A percentile compares a stretch with the other conserved stretches of the same genome.
Conservation (phyloP, 805 yeast genomes). For the Candida nanaspora region DNA sequence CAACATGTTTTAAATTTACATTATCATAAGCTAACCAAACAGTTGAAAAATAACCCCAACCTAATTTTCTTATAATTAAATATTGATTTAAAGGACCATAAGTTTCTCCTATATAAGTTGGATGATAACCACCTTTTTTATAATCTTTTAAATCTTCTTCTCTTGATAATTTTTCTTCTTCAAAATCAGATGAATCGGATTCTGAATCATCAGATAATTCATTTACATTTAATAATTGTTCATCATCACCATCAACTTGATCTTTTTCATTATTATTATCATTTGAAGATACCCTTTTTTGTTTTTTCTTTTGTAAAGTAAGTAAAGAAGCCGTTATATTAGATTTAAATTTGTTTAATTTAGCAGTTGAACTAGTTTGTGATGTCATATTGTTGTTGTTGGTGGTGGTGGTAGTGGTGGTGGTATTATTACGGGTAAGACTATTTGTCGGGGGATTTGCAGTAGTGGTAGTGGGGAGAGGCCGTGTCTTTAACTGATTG, state of each 20-base stretch:
- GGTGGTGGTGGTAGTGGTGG: neutral
- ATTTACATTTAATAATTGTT: neutral
- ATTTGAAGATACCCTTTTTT: neutral
- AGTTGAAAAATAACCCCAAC: constrained; percentile 69
- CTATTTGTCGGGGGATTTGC: too few species aligned
- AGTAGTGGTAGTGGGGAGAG: too few species aligned
- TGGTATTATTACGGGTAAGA: neutral
- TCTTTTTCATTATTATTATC: neutral
- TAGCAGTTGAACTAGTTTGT: too few species aligned
- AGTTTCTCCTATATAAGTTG: constrained; percentile 48
- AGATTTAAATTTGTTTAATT: neutral
- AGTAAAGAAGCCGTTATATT: neutral
- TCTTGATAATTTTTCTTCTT: constrained; percentile 20
- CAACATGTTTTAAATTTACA: constrained; percentile 38
- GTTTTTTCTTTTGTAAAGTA: neutral
- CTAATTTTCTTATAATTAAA: constrained; percentile 46
- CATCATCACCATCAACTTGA: neutral
- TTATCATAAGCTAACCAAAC: constrained; percentile 57
- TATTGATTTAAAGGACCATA: constrained; percentile 41
- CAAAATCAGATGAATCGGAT: constrained; percentile 16
- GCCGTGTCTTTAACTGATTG: too few species aligned
- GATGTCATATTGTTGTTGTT: neutral
- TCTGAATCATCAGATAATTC: neutral
- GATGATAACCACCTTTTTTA: constrained; percentile 58
- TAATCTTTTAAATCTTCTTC: constrained; percentile 52